These are phyloP conservation scores for Malassezia psittaci DNA, from an alignment of 1,284 basidiomycete species.

Conservation along the genomic window DNA sequence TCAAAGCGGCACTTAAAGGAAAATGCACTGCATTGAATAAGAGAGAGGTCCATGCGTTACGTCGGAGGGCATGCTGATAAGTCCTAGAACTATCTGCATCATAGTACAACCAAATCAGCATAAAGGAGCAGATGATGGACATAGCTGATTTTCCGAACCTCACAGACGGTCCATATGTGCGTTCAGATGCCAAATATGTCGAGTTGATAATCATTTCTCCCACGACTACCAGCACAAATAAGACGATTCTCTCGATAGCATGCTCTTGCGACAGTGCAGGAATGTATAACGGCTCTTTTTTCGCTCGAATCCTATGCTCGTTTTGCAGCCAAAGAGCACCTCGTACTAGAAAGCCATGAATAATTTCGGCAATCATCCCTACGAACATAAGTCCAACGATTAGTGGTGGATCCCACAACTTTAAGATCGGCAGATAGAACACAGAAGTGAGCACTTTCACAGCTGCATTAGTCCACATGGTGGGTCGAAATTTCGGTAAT, in stretches of 20 bases:
- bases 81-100: constrained; percentile 34
- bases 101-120: constrained; percentile 42
- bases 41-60: constrained; percentile 38
- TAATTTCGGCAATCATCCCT: constrained; percentile 30
- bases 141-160: constrained; percentile 32
- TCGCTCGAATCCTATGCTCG: not conserved
- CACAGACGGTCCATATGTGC: constrained; percentile 15
- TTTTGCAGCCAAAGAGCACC: constrained; percentile 21
- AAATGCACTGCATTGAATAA: constrained; percentile 43
- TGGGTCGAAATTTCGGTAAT: constrained; percentile 37
- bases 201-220: constrained; percentile 34
- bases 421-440: constrained; percentile 35
- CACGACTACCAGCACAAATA: constrained; percentile 39
- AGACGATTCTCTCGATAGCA: constrained; percentile 30
- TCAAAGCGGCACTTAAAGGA: constrained; percentile 36
- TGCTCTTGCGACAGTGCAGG: constrained; percentile 35
- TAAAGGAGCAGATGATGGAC: constrained; percentile 33
- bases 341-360: constrained; percentile 24
- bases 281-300: constrained; percentile 30
- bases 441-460: constrained; percentile 23
- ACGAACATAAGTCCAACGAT: constrained; percentile 26
- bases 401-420: constrained; percentile 16
- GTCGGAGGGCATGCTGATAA: constrained; percentile 43
- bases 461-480: constrained; percentile 32
- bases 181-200: constrained; percentile 20